A percentile compares a stretch with the other conserved stretches of the same genome.
Conservation (phyloP, 805 yeast genomes). For the Candida methanosorbosa region DNA sequence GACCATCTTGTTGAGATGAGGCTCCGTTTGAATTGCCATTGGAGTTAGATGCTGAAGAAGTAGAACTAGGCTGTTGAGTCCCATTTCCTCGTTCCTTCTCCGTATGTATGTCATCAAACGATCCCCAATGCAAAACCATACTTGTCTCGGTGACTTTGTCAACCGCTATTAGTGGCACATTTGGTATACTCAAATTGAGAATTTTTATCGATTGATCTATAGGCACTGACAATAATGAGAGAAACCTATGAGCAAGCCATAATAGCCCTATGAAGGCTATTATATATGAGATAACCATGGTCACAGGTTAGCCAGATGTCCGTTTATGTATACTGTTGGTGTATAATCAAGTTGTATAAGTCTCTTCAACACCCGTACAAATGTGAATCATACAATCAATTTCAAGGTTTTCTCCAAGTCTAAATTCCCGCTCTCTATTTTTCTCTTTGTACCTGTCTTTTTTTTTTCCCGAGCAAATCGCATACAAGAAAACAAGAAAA, state of each 20-base stretch:
- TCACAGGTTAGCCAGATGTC: no score
- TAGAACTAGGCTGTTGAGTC: neutral
- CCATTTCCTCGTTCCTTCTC: neutral
- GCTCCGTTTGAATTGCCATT: neutral
- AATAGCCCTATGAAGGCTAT: slow-evolving; percentile 14
- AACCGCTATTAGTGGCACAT: slow-evolving; percentile 43
- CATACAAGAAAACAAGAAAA: no score
- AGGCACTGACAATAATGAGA: slow-evolving; percentile 28
- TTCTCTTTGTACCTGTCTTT: no score
- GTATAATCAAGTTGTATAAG: no score
- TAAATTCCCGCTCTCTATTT: no score
- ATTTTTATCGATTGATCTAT: slow-evolving; percentile 35
- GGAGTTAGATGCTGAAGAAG: neutral
- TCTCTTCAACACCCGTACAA: no score
- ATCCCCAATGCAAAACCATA: slow-evolving; percentile 50
- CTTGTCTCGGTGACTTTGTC: slow-evolving; percentile 40
- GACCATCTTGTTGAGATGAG: slow-evolving; percentile 9
- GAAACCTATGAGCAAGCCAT: slow-evolving; percentile 23
- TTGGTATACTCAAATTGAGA: slow-evolving; percentile 46
- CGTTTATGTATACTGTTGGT: no score
- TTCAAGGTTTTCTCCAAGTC: no score
- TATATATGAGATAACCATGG: slow-evolving; percentile 12
- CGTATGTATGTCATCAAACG: slow-evolving; percentile 1
- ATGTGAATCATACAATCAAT: no score
- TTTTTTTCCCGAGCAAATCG: no score